Base-by-base conservation (phyloP, 2,329 filamentous ascomycete species). In the Drechslerella dactyloides region DNA sequence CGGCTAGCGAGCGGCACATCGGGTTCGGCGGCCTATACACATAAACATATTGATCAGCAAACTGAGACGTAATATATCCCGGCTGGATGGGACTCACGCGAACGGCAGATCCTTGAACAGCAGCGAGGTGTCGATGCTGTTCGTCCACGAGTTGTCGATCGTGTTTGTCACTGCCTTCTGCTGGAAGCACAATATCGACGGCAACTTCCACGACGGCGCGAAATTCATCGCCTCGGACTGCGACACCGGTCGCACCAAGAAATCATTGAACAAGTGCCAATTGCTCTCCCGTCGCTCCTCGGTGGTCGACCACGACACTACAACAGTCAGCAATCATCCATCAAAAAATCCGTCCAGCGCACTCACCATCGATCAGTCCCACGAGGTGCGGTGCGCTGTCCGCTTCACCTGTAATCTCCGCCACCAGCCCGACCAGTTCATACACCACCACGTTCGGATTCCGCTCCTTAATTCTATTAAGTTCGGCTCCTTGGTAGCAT, bases 231-330 rank as follows among this genome's bases (percentile, higher is more conserved):
- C 96, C 78, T 99, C 93, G 73, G 92, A 88, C 27, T 86, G 85
- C 33, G 88, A 86, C 15, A 96, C 86, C 8, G 89, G 87, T 11
- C 90, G 87, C 21, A 99, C 96, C 37, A 96, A 81, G 77, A 99
- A 99, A 80, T 99, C 94, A 76, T 99, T 99, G 82, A 99, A 97
- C 0, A 99, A 81, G 80, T 97, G 91, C 96, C 96, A 99, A 76
- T 89, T 88, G 76, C 86, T 89, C 74, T 87, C 84, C 2, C 82
- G 82, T 0, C 86, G 84, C 0, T 84, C 79, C 46, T 85, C 82
- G 0, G 84, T 82, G 61, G 87, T 86, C 0, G 90, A 86, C 57
- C 91, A 87, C 11, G 85, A 85, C 65, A 90, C 88, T 89, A 61
- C 30, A 19, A 19, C 2, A 48, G 17, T 15, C 17, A 35, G 24